Evolutionary conservation across 345 rosid species (phyloP).

Genomic region (Sonneratia caseolaris): DNA sequence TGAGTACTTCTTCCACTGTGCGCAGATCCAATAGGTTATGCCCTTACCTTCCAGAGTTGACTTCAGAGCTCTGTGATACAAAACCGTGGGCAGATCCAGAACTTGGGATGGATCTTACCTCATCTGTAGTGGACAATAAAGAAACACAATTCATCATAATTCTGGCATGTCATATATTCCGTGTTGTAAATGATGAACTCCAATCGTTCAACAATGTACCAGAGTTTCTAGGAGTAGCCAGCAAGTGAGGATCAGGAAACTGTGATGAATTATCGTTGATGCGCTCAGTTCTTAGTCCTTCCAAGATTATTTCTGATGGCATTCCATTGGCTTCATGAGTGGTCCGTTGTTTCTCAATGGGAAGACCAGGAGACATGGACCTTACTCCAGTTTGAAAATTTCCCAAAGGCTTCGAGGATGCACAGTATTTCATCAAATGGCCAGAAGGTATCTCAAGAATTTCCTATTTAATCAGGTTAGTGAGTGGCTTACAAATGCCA

Average conservation of each 20-base stretch:
- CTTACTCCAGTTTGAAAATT: slow-evolving; percentile 37
- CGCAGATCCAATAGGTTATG: too few species aligned
- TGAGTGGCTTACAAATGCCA: slow-evolving; percentile 37
- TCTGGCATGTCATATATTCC: neutral
- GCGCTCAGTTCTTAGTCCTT: slow-evolving; percentile 30
- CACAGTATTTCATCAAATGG: slow-evolving; percentile 8
- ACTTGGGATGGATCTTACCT: slow-evolving; percentile 51
- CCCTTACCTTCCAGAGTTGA: slow-evolving; percentile 31
- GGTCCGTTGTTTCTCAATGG: slow-evolving; percentile 40
- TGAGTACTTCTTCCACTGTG: neutral
- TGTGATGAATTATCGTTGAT: slow-evolving; percentile 7
- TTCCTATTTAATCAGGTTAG: neutral
- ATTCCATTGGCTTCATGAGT: slow-evolving; percentile 2
- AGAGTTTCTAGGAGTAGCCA: slow-evolving; percentile 43
- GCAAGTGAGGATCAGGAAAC: slow-evolving; percentile 7
- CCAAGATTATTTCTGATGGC: slow-evolving; percentile 6
- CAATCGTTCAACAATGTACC: slow-evolving; percentile 23
- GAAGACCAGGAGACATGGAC: slow-evolving; percentile 25
- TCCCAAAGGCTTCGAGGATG: slow-evolving; percentile 38
- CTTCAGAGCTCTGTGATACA: slow-evolving; percentile 17
- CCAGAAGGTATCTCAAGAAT: neutral
- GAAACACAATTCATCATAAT: neutral
- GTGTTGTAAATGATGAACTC: neutral
- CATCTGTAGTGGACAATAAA: slow-evolving; percentile 36
- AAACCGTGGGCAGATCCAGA: slow-evolving; percentile 54